Conservation (phyloP, 2,329 filamentous ascomycete species). For the Pyricularia sp. region DNA sequence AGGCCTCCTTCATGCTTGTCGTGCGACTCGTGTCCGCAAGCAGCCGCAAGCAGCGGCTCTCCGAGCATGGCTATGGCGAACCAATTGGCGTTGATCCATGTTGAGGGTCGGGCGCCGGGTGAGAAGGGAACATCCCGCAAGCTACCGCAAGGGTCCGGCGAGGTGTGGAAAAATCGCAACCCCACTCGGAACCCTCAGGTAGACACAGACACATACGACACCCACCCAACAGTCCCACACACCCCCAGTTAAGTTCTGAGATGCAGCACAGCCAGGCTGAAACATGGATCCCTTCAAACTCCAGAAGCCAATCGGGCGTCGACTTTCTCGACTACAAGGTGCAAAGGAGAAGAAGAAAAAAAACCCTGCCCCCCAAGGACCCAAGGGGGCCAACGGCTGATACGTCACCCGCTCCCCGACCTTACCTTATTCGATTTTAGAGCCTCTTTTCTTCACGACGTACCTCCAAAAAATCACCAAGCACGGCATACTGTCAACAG, state of each 20-base stretch:
- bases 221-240: background rate
- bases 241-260: background rate
- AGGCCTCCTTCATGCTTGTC: background rate
- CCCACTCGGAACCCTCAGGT: background rate
- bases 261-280: background rate
- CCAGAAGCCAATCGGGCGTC: background rate
- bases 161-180: background rate
- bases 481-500: background rate
- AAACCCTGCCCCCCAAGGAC: background rate
- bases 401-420: background rate
- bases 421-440: background rate
- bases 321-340: background rate
- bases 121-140: background rate
- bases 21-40: background rate
- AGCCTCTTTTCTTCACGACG: background rate
- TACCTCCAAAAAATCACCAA: background rate
- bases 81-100: background rate
- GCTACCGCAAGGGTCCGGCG: background rate
- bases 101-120: background rate
- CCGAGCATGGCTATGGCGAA: background rate
- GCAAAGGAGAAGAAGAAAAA: background rate
- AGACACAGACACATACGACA: background rate
- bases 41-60: background rate
- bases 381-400: background rate
- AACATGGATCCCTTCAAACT: slow-evolving; percentile 1